Conservation (phyloP, 1,284 basidiomycete species). For the Rhizoctonia solani region DNA sequence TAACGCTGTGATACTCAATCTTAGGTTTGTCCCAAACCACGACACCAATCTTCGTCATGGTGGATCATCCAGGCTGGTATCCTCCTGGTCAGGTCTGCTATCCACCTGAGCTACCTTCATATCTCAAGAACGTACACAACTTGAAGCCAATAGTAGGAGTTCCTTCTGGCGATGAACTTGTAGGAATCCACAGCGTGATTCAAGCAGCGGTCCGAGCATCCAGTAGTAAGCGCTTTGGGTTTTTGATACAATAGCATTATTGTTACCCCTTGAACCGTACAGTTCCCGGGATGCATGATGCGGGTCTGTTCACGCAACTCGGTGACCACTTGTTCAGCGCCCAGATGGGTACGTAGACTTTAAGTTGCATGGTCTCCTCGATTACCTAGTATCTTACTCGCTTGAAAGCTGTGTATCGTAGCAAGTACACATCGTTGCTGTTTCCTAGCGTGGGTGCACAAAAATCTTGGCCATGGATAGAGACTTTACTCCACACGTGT, state of each 20-base stretch:
- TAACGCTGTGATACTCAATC: too few species aligned
- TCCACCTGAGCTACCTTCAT: not conserved
- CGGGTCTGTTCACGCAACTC: not conserved
- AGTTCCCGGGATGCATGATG: not conserved
- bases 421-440: not conserved
- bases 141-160: not conserved
- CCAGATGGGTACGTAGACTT: constrained; percentile 6
- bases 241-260: too few species aligned
- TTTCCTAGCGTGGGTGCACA: constrained; percentile 1
- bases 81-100: not conserved
- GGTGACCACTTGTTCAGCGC: not conserved
- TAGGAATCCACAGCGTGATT: not conserved
- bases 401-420: not conserved
- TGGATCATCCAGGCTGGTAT: too few species aligned
- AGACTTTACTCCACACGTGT: too few species aligned
- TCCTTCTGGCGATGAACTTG: not conserved
- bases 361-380: not conserved
- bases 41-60: too few species aligned
- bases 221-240: too few species aligned
- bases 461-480: too few species aligned
- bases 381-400: not conserved
- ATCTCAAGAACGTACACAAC: not conserved
- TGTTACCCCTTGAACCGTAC: not conserved
- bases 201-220: too few species aligned
- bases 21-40: too few species aligned